Percentiles rank a stretch among this genome's conserved stretches.
Conservation (phyloP, 2,329 filamentous ascomycete species). For the Aspergillus pseudotamarii region DNA sequence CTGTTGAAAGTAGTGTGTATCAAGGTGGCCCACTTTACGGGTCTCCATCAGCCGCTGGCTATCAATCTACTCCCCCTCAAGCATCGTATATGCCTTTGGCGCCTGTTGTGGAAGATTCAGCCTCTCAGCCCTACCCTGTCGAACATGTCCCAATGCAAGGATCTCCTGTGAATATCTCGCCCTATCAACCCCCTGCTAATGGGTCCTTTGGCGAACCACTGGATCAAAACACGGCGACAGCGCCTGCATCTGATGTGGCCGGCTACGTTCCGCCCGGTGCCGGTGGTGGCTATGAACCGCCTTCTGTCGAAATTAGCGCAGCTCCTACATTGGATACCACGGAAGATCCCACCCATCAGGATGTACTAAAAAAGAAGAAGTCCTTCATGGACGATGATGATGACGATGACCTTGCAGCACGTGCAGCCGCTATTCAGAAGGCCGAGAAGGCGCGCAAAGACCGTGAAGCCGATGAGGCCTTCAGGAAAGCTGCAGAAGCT, state of each 20-base stretch:
- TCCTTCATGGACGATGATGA: constrained; percentile 82
- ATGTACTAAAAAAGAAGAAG: constrained; percentile 71
- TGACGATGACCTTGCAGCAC: constrained; percentile 62
- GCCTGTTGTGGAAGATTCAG: constrained; percentile 42
- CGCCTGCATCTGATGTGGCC: constrained; percentile 27
- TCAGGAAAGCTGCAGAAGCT: constrained; percentile 77
- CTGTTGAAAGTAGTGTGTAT: constrained; percentile 37
- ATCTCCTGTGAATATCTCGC: constrained; percentile 30
- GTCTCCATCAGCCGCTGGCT: constrained; percentile 34
- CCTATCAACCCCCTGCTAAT: constrained; percentile 29
- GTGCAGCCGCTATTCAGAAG: constrained; percentile 55
- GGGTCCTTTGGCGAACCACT: constrained; percentile 27
- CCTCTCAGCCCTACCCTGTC: constrained; percentile 29
- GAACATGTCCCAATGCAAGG: constrained; percentile 22
- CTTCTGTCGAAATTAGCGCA: constrained; percentile 38
- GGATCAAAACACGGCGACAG: constrained; percentile 21
- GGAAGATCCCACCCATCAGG: constrained; percentile 57
- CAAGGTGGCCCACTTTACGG: constrained; percentile 34
- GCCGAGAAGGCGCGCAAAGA: constrained; percentile 71
- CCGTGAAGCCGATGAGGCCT: constrained; percentile 79
- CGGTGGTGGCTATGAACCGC: constrained; percentile 39
- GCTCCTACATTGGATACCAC: constrained; percentile 47
- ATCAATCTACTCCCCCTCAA: constrained; percentile 42
- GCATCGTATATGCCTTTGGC: constrained; percentile 42
- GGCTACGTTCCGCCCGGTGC: constrained; percentile 40